Evolutionary conservation across 495 filamentous ascomycete species (phyloP).

Genomic region (Xylaria castorea): DNA sequence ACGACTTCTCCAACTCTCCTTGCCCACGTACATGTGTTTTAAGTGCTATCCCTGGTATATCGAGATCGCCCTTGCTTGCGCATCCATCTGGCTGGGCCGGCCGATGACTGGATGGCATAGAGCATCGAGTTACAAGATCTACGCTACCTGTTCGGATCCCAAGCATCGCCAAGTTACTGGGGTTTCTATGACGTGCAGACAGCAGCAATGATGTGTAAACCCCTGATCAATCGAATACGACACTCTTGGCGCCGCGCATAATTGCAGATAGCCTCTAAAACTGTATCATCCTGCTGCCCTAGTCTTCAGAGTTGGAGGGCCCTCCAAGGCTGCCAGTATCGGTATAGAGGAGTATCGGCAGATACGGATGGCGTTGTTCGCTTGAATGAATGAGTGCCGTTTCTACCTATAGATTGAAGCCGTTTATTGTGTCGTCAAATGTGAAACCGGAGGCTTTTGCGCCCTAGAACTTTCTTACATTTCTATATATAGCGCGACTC

Average conservation of each 20-base stretch:
- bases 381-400: neutral
- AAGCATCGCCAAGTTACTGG: neutral
- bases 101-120: neutral
- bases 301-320: neutral
- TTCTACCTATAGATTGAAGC: slow-evolving; percentile 10
- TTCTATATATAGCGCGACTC: slow-evolving; percentile 24
- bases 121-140: slow-evolving; percentile 17
- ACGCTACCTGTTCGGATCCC: slow-evolving; percentile 3
- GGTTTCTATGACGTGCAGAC: slow-evolving; percentile 18
- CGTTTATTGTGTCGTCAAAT: slow-evolving; percentile 6
- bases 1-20: slow-evolving; percentile 15
- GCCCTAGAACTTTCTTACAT: slow-evolving; percentile 11
- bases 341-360: neutral
- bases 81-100: slow-evolving; percentile 6
- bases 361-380: neutral
- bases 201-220: slow-evolving; percentile 4
- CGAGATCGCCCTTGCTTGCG: neutral
- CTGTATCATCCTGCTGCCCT: neutral
- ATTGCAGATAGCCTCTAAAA: neutral
- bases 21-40: slow-evolving; percentile 6
- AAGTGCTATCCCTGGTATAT: slow-evolving; percentile 8
- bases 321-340: neutral
- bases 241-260: neutral
- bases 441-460: slow-evolving; percentile 24
- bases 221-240: slow-evolving; percentile 4